Percentiles rank a stretch among this genome's conserved stretches.
These are phyloP conservation scores for Strigomonas culicis DNA, from an alignment of 208 protist species.

Conservation along the genomic window DNA sequence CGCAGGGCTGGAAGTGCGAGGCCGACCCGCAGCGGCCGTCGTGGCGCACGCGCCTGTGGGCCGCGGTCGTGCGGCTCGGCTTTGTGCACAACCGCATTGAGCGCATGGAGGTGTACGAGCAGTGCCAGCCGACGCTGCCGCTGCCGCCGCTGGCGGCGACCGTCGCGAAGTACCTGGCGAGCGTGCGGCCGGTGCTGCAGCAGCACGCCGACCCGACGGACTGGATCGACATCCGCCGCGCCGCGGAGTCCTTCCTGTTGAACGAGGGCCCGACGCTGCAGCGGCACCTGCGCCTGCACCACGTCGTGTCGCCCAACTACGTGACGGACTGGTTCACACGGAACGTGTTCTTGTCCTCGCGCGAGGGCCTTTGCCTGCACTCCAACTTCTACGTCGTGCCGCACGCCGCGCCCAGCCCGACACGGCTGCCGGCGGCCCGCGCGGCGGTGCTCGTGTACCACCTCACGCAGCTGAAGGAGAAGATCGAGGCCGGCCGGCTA, in stretches of 20 bases:
- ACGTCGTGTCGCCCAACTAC: constrained; percentile 60
- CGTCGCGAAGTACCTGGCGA: constrained; percentile 56
- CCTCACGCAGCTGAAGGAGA: constrained; percentile 55
- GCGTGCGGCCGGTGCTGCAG: constrained; percentile 46
- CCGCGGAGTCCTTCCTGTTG: constrained; percentile 57
- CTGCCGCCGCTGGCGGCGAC: constrained; percentile 70
- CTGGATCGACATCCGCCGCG: constrained; percentile 39
- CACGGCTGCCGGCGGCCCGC: constrained; percentile 42
- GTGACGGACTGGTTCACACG: constrained; percentile 88
- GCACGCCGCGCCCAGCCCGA: constrained; percentile 52
- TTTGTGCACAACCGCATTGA: constrained; percentile 43
- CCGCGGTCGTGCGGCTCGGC: constrained; percentile 37
- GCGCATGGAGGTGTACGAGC: constrained; percentile 64
- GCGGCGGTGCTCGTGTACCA: constrained; percentile 63
- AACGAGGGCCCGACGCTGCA: constrained; percentile 75
- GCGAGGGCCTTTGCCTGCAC: constrained; percentile 74
- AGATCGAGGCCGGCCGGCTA: constrained; percentile 59
- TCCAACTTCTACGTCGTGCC: constrained; percentile 88
- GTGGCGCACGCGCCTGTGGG: constrained; percentile 55
- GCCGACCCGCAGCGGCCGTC: constrained; percentile 25
- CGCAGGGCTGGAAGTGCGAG: constrained; percentile 73
- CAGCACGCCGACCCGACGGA: constrained; percentile 30
- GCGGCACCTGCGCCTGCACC: constrained; percentile 66
- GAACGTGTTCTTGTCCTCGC: constrained; percentile 82
- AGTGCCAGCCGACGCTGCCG: constrained; percentile 69